Percentiles rank a stretch among this genome's conserved stretches.
phyloP scores from a whole-genome alignment of 495 filamentous ascomycete species.

The Penicillium steckii region DNA sequence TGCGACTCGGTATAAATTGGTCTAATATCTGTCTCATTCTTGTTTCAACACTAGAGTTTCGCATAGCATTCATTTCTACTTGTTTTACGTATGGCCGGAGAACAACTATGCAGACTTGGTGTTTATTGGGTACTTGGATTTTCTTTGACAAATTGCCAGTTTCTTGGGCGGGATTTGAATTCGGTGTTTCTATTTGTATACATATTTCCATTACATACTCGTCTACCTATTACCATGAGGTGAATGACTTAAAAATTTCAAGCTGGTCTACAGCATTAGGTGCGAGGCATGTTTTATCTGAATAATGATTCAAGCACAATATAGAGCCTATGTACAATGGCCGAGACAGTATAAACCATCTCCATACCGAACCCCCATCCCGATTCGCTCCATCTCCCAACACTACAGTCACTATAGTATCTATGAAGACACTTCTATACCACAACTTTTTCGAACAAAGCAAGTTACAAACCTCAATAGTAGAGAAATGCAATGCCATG shows the following conservation, averaged over 20 bases:
- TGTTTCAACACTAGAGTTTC: constrained; percentile 12
- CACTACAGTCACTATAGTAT: constrained; percentile 8
- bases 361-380: constrained; percentile 2
- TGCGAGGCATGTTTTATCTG: no score
- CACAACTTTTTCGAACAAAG: constrained; percentile 2
- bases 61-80: constrained; percentile 14
- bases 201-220: constrained; percentile 4
- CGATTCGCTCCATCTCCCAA: constrained; percentile 3
- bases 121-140: constrained; percentile 1
- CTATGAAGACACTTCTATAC: constrained; percentile 6
- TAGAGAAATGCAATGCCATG: constrained; percentile 18
- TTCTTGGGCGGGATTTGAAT: constrained; percentile 1
- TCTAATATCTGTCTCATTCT: constrained; percentile 6
- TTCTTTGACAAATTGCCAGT: constrained; percentile 6
- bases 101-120: constrained; percentile 4
- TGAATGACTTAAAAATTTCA: background rate
- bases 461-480: background rate
- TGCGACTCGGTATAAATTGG: constrained; percentile 47
- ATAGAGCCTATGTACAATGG: constrained; percentile 28
- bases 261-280: no score
- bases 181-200: constrained; percentile 14
- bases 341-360: constrained; percentile 1
- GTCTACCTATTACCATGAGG: background rate
- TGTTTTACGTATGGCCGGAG: constrained; percentile 9
- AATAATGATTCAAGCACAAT: constrained; percentile 4